Conservation (phyloP, 345 rosid genomes). For the Gossypium stocksii region DNA sequence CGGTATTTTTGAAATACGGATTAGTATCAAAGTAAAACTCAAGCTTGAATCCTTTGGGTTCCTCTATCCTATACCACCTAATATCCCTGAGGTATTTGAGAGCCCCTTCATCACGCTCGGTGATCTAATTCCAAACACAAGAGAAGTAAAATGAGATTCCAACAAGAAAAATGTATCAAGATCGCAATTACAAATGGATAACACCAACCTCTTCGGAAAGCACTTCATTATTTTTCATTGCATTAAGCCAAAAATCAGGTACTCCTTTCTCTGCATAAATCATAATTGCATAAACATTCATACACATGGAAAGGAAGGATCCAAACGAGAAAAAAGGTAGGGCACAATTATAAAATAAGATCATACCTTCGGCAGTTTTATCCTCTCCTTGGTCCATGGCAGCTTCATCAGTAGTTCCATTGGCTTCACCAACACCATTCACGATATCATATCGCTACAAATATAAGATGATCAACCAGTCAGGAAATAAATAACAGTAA, state of each 20-base stretch:
- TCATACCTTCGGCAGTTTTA: conserved; percentile 56
- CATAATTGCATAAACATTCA: conserved; percentile 8
- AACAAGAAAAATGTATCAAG: neutral
- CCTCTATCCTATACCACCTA: conserved; percentile 76
- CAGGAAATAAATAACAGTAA: neutral
- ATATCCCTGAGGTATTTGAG: conserved; percentile 80
- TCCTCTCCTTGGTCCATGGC: conserved; percentile 51
- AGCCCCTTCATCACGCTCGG: conserved; percentile 93
- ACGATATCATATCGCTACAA: conserved; percentile 88
- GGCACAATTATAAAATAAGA: neutral
- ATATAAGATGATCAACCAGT: neutral
- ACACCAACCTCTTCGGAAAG: conserved; percentile 70
- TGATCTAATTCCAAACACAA: conserved; percentile 41
- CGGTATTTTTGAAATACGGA: conserved; percentile 78
- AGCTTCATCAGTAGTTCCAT: conserved; percentile 44
- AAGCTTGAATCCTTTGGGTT: conserved; percentile 95
- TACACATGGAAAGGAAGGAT: conserved; percentile 1
- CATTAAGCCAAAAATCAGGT: conserved; percentile 89
- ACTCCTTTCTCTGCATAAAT: conserved; percentile 79
- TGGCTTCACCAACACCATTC: conserved; percentile 67
- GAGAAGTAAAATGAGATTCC: neutral
- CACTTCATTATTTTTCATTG: conserved; percentile 94
- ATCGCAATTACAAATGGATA: neutral
- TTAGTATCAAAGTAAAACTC: conserved; percentile 85
- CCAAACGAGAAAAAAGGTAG: neutral